Percentiles rank a stretch among this genome's conserved stretches.
Evolutionary conservation across 352 stramenopile species (phyloP).

Genomic region (Globisporangium cystogenes): DNA sequence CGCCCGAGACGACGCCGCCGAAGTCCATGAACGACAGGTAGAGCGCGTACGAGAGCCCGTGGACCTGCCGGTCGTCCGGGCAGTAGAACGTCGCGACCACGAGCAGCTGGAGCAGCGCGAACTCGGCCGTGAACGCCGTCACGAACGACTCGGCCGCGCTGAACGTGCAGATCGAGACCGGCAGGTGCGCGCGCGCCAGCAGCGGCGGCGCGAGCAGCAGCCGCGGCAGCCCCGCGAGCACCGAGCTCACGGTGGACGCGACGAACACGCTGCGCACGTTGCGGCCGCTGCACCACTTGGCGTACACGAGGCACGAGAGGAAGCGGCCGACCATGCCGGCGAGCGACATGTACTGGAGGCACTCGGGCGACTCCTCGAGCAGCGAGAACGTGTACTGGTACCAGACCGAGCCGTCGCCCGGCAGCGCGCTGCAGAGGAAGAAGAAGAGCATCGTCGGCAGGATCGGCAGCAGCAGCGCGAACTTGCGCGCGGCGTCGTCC

Average conservation of each 20-base stretch:
- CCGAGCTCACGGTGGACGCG: slow-evolving; percentile 62
- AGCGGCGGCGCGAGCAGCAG: slow-evolving; percentile 59
- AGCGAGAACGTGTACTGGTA: slow-evolving; percentile 80
- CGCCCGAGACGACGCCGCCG: slow-evolving; percentile 61
- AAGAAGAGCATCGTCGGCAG: slow-evolving; percentile 78
- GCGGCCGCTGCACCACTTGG: slow-evolving; percentile 50
- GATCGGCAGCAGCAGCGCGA: slow-evolving; percentile 41
- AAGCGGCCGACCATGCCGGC: slow-evolving; percentile 66
- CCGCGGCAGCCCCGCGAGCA: slow-evolving; percentile 54
- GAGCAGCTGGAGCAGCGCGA: slow-evolving; percentile 74
- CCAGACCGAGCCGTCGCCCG: slow-evolving; percentile 59
- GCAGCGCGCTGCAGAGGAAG: slow-evolving; percentile 71
- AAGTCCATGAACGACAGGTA: slow-evolving; percentile 87
- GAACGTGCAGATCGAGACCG: slow-evolving; percentile 67
- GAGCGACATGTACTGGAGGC: slow-evolving; percentile 66
- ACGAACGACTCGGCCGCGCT: slow-evolving; percentile 64
- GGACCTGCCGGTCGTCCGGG: slow-evolving; percentile 37
- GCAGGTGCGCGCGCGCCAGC: slow-evolving; percentile 19
- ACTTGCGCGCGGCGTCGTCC: slow-evolving; percentile 33
- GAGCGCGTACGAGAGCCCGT: slow-evolving; percentile 75
- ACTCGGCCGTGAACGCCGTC: slow-evolving; percentile 72
- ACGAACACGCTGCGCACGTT: slow-evolving; percentile 73
- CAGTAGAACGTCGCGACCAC: slow-evolving; percentile 84
- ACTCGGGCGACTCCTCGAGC: slow-evolving; percentile 49
- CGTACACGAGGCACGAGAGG: slow-evolving; percentile 71